Percentiles rank a stretch among this genome's conserved stretches.
phyloP scores from a whole-genome alignment of 345 rosid genomes.

The Draba incana region DNA sequence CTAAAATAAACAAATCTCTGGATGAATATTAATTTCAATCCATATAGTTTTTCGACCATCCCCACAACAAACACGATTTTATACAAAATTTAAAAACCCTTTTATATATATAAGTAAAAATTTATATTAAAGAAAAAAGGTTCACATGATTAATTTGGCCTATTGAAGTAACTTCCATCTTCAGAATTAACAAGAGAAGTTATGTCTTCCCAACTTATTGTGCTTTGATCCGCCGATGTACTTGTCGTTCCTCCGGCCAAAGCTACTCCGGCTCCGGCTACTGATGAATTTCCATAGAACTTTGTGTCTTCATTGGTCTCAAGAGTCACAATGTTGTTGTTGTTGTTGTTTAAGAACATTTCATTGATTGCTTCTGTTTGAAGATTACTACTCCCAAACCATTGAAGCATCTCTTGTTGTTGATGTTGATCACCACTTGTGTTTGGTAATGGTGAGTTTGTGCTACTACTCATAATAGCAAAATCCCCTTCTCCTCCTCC shows the following conservation, averaged over 20 bases:
- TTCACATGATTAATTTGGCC: constrained; percentile 28
- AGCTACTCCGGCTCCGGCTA: constrained; percentile 31
- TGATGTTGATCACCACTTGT: constrained; percentile 31
- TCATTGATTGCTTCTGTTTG: constrained; percentile 41
- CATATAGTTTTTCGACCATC: constrained; percentile 13
- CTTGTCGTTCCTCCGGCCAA: constrained; percentile 45
- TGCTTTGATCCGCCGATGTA: constrained; percentile 59
- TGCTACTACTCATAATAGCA: constrained; percentile 39
- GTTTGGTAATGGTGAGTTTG: constrained; percentile 46
- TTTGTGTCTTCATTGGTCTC: constrained; percentile 35
- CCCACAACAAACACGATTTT: constrained; percentile 24
- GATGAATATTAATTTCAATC: constrained; percentile 39
- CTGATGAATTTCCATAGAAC: constrained; percentile 30
- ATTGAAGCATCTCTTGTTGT: constrained; percentile 45
- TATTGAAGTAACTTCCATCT: constrained; percentile 53
- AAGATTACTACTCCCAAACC: constrained; percentile 39
- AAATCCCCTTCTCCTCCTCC: constrained; percentile 37
- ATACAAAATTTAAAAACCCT: constrained; percentile 22
- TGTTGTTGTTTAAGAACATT: constrained; percentile 32
- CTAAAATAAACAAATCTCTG: constrained; percentile 40
- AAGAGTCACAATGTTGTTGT: constrained; percentile 30
- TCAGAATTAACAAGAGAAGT: constrained; percentile 52
- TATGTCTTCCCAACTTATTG: constrained; percentile 58
- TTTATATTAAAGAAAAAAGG: constrained; percentile 26
- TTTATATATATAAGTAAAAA: constrained; percentile 18